Base-by-base conservation (phyloP, 116 monocot species). In the Trichopus zeylanicus region DNA sequence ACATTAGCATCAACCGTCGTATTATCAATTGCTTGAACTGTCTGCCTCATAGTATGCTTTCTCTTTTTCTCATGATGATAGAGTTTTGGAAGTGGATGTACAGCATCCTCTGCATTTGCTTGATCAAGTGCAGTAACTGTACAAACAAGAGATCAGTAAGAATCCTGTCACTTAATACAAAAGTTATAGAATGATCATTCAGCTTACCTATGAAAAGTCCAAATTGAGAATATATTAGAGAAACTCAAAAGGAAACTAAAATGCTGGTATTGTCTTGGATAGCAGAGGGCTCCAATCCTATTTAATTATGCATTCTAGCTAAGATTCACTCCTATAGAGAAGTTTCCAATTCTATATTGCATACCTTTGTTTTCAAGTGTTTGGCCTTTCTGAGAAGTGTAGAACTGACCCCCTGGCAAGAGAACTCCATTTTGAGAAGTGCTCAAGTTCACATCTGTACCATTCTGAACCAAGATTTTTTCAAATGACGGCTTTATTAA, bases 61-160 rank as follows among this genome's bases (percentile, higher is more conserved):
- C 97, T 90, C 70, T 87, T 87, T 61, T 78, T 89, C 19, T 81
- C 81, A 23, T 70, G 63, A 46, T 70, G 56, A 78, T 77, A 59
- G 11, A 97, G 59, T 48, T 79, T 91, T 33, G 97, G 77, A 68
- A 80, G 67, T 5, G 90, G 97, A 57, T 86, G 65, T 28, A 69
- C 66, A 48, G 91, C 87, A 82, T 97, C 97, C 75, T 97, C 97
- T 34, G 91, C 97, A 80, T 97, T 97, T 30, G 87, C 90, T 56
- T 79, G 81, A 55, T 97, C 91, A 31, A 97, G 73, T 65, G 79
- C 73, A 46, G 79, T 91, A 4, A 84, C 87, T 84, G 79, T 55
- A 42, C 61, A 29, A n/a, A n/a, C n/a, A n/a, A n/a, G n/a, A n/a
- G n/a, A n/a, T n/a, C n/a, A n/a, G n/a, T n/a, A n/a, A n/a, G n/a